Evolutionary conservation across 2,329 filamentous ascomycete species (phyloP).

Genomic region (Phaeoacremonium minimum): DNA sequence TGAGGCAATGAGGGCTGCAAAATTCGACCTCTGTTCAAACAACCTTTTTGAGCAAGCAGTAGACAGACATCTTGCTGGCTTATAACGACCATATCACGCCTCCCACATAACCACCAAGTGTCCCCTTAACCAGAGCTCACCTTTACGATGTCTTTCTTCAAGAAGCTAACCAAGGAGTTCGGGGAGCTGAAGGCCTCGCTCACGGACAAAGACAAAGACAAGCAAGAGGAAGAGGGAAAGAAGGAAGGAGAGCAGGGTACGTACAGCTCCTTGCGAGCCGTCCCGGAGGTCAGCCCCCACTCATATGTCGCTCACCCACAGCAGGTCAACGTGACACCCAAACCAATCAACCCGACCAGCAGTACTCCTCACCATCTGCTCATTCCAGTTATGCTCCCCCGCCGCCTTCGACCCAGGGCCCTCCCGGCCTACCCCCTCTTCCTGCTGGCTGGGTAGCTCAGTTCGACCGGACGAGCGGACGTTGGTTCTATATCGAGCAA

Average conservation of each 20-base stretch:
- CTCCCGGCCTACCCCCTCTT: constrained; percentile 35
- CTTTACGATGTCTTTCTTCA: constrained; percentile 32
- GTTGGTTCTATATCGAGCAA: constrained; percentile 57
- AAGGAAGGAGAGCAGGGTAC: constrained; percentile 9
- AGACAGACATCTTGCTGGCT: too few relatives aligned
- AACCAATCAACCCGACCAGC: constrained; percentile 8
- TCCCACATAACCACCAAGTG: too few relatives aligned
- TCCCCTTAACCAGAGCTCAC: too few relatives aligned
- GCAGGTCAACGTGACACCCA: constrained; percentile 1
- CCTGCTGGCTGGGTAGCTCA: constrained; percentile 50
- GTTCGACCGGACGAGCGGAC: constrained; percentile 48
- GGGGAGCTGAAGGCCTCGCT: too few relatives aligned
- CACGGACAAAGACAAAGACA: constrained; percentile 29
- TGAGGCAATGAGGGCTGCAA: too few relatives aligned
- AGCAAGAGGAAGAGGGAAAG: constrained; percentile 12
- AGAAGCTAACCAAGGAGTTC: constrained; percentile 27
- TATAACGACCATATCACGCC: too few relatives aligned
- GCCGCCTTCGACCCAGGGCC: constrained; percentile 15
- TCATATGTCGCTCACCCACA: constrained; percentile 1
- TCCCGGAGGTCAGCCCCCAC: constrained; percentile 2
- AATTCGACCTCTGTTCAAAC: too few relatives aligned
- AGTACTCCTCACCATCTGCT: constrained; percentile 11
- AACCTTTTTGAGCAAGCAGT: too few relatives aligned
- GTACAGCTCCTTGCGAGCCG: constrained; percentile 4
- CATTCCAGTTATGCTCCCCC: too few relatives aligned